These are phyloP conservation scores for Lodderomyces theae DNA, from an alignment of 1,139 yeast species.

Conservation along the genomic window DNA sequence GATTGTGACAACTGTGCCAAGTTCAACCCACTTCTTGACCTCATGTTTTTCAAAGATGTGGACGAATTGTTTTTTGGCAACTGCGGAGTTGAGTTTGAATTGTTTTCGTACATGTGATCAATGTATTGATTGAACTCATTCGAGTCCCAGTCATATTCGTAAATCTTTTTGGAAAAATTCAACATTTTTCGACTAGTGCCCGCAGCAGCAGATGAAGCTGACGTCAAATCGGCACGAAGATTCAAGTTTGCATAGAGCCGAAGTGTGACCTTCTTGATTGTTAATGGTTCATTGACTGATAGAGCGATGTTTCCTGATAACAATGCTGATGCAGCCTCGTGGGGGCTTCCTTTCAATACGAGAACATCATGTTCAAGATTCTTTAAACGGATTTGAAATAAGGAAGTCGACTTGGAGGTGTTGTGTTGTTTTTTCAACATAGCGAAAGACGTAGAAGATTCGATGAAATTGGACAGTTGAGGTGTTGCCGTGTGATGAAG, in stretches of 20 bases:
- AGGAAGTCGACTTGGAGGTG: conserved; percentile 33
- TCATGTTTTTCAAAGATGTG: conserved; percentile 28
- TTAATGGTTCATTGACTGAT: conserved; percentile 72
- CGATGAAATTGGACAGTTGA: not conserved
- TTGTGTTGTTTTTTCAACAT: conserved; percentile 19
- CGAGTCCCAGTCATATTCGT: conserved; percentile 76
- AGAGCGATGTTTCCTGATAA: conserved; percentile 77
- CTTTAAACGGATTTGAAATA: conserved; percentile 61
- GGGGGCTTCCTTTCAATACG: conserved; percentile 72
- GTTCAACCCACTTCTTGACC: conserved; percentile 34
- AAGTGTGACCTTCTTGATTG: conserved; percentile 60
- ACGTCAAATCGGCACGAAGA: conserved; percentile 30
- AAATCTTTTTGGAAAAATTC: conserved; percentile 63
- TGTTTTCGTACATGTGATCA: conserved; percentile 30
- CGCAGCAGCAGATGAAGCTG: conserved; percentile 6
- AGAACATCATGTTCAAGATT: conserved; percentile 77
- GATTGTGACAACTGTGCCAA: conserved; percentile 19
- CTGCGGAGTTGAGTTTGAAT: conserved; percentile 6
- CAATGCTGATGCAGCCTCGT: conserved; percentile 75
- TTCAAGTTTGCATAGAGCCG: conserved; percentile 64
- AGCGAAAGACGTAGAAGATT: not conserved
- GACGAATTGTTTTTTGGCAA: conserved; percentile 30
- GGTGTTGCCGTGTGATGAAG: not conserved
- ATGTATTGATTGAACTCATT: conserved; percentile 45
- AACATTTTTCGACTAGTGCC: conserved; percentile 36